Percentiles rank a stretch among this genome's conserved stretches.
Evolutionary conservation across 2,329 filamentous ascomycete genomes (phyloP).

Genomic region (Fusarium sp.): DNA sequence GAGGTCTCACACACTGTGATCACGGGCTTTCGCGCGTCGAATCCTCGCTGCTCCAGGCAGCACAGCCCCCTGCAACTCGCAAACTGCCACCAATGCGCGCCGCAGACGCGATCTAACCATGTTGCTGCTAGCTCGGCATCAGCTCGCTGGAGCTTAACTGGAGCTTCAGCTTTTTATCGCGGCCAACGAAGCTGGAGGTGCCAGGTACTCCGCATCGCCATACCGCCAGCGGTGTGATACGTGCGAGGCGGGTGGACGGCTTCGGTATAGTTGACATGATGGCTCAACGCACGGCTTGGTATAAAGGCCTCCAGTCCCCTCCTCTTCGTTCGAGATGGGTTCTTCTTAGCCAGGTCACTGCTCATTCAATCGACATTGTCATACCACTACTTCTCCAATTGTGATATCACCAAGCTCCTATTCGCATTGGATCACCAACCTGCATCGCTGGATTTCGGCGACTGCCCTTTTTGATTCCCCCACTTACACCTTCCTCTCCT

Average conservation of each 20-base stretch:
- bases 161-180: not conserved
- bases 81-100: slow-evolving; percentile 20
- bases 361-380: slow-evolving; percentile 2
- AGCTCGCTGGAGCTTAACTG: slow-evolving; percentile 6
- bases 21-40: slow-evolving; percentile 43
- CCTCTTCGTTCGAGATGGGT: not conserved
- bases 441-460: not conserved
- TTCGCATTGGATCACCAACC: slow-evolving; percentile 6
- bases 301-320: slow-evolving; percentile 34
- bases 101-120: slow-evolving; percentile 26
- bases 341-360: not conserved
- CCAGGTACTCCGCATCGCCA: slow-evolving; percentile 4
- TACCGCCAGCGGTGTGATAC: slow-evolving; percentile 6
- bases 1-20: slow-evolving; percentile 10
- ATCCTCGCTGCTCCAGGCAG: slow-evolving; percentile 38
- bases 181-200: not conserved
- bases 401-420: not conserved
- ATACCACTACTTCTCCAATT: not conserved
- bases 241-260: not conserved
- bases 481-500: slow-evolving; percentile 10
- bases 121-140: slow-evolving; percentile 14
- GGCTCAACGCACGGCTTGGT: slow-evolving; percentile 17
- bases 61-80: slow-evolving; percentile 27
- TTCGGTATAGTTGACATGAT: slow-evolving; percentile 19
- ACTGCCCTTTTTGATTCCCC: slow-evolving; percentile 15